Evolutionary conservation across 2,329 filamentous ascomycete species (phyloP), one percentile per base, ranked within the genome.

Genomic region (Lachnellula cervina): DNA sequence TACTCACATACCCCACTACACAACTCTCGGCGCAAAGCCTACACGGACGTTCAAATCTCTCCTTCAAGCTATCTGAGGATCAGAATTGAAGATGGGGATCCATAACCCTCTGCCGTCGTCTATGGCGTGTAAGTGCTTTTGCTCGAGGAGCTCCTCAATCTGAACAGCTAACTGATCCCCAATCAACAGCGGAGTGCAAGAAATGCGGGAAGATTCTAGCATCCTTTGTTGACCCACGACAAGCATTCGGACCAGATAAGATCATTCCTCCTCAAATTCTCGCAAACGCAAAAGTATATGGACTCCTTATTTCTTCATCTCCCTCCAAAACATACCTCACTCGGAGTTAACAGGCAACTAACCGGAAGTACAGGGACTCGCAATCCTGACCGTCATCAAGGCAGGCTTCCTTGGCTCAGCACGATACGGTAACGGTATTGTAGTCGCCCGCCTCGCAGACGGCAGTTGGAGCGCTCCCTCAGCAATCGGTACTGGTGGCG

Each of bases 191-290:
- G 77, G 94, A 99, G 77, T 97, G 94, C 77, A 94, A 88, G 74
- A 99, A 99, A 76, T 94, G 91, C 71, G 89, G 89, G 70, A 96
- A 96, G 79, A 97, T 97, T 68, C 82, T 99, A 65, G 83, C 89
- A 46, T 96, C 92, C 13, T 99, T 99, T 72, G 83, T 97, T 71
- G 94, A 97, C 71, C 94, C 94, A 19, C 83, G 86, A 69, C 93
- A 97, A 77, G 77, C 93, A 19, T 96, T 97, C 72, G 91, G 93
- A 5, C 93, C 94, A 54, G 94, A 97, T 74, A 97, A 97, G 74
- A 86, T 99, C 71, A 99, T 99, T 66, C 94, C 94, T 49, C 92
- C 93, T 7, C 82, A 87, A 51, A 82, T 99, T 65, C 85, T 99
- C 66, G 88, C 88, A 62, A 90, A 90, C 72, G 94, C 94, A 68